Base-by-base conservation (phyloP, 225 moss, liverwort and hornwort species). In the Physcomitrellopsis africana region DNA sequence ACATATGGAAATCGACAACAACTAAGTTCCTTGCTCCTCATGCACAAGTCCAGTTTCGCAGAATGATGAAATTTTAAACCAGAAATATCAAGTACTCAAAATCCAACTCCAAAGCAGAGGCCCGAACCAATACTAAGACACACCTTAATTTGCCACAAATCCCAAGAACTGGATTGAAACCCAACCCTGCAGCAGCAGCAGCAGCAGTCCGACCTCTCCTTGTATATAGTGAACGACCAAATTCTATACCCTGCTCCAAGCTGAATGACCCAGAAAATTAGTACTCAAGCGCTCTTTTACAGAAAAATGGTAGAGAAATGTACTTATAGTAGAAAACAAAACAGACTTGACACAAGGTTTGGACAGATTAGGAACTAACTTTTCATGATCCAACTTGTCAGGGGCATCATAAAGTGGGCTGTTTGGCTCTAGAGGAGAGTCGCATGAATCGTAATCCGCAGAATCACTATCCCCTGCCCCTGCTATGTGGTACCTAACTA, bases 381-480 rank as follows among this genome's bases (percentile, higher is more conserved):
- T 89, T 83, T 91, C 96, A 78, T 63, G 79, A 41, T 94, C 94
- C 78, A 79, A 52, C 69, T 87, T 94, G 72, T 96, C 94, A 72
- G 92, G 72, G 76, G 87, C 86, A 56, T 88, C 94, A 77, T 92
- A 91, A 44, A 96, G 86, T 27, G 96, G 96, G 80, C 96, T 96
- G 79, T 96, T 96, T 72, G 96, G 96, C 74, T 94, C 94, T 79
- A 96, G 79, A 24, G 96, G 96, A 69, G 96, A 96, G 85, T 96
- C 96, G 67, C 96, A 96, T 42, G 96, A 96, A 78, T 96, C 96
- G 61, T 96, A 96, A 70, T 96, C 96, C 4, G 94, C 96, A 67
- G 96, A 96, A 73, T 96, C 96, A 68, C 96, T 96, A 65, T 96
- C 96, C 47, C 96, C 96, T 56, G 94, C 96, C 61, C 96, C 94